phyloP scores from a whole-genome alignment of 1,284 basidiomycete genomes.

The Heterobasidion occidentale region DNA sequence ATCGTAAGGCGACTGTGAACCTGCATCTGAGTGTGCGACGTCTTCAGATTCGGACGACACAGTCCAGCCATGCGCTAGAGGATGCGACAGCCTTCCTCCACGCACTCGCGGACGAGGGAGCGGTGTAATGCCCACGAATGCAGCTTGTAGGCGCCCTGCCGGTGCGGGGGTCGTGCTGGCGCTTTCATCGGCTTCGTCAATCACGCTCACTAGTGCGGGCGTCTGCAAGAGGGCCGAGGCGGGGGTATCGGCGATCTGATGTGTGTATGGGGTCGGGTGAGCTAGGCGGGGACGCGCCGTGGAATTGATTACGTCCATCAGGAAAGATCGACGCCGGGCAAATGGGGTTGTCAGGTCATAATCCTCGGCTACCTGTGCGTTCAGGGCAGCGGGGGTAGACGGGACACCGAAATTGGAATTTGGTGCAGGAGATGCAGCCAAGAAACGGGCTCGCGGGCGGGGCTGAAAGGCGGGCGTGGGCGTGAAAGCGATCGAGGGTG shows the following conservation, averaged over 20 bases:
- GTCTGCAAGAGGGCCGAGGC: neutral
- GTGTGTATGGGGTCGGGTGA: constrained; percentile 58
- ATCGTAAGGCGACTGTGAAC: constrained; percentile 17
- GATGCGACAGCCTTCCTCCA: constrained; percentile 42
- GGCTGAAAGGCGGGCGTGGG: constrained; percentile 55
- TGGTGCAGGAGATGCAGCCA: constrained; percentile 25
- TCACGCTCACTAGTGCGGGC: neutral
- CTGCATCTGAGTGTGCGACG: constrained; percentile 10
- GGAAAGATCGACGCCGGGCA: constrained; percentile 63
- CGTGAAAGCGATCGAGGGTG: constrained; percentile 33
- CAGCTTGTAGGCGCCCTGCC: constrained; percentile 27
- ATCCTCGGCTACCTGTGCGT: constrained; percentile 14
- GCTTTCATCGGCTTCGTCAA: constrained; percentile 1
- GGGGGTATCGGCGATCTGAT: constrained; percentile 15
- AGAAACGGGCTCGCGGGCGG: constrained; percentile 54
- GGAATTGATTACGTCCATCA: constrained; percentile 72
- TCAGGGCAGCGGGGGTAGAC: constrained; percentile 10
- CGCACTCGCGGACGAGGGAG: constrained; percentile 27
- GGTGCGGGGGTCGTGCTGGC: constrained; percentile 12
- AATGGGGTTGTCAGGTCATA: constrained; percentile 49
- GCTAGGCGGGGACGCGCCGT: constrained; percentile 64
- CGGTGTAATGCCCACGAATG: constrained; percentile 59
- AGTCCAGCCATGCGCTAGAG: constrained; percentile 43
- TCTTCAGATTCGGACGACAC: constrained; percentile 20
- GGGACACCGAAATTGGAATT: constrained; percentile 15